Evolutionary conservation across 2,329 filamentous ascomycete species (phyloP), one percentile per base, ranked within the genome.

Genomic region (Curvularia lunata): DNA sequence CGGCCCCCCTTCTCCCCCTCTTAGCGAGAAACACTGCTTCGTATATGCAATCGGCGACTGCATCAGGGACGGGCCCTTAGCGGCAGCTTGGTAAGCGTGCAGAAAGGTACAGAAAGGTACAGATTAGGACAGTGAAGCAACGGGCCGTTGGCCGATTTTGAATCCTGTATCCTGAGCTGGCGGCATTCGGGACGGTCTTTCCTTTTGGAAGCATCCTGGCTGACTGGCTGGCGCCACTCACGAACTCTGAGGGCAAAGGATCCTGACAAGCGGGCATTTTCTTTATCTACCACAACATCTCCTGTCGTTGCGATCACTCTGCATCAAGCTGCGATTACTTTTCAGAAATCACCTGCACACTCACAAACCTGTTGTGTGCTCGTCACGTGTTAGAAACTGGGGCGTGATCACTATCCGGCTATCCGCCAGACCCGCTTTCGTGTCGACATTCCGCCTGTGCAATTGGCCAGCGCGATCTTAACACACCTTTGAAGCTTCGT

Each of bases 51-150:
- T 38, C 42, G 49, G 13, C 46, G 38, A 37, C 54, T 47, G 51
- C 51, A 30, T 32, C 46, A 45, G 30, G 30, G 13, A 47, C 45
- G 16, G 34, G 9, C 52, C 40, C 37, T 41, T 41, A 53, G n/a
- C 37, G 34, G 32, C 21, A 30, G 49, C 54, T 58, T 64, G 50
- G 54, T 59, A 40, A 59, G 56, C 56, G 54, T 59, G 48, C 52
- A 25, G 21, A 49, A 54, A 46, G 45, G 25, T 40, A 45, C 52
- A 25, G 21, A 49, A 54, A 46, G 45, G 25, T 40, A 45, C 28
- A 34, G 34, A 46, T 19, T 40, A 48, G 32, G 18, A 16, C 25
- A 18, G 52, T 59, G 56, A 56, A 51, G 55, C 61, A 34, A 46
- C 52, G 34, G 40, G 46, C 54, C 54, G 52, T 58, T 57, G 57